A percentile compares a stretch with the other conserved stretches of the same genome.
These are phyloP conservation scores for Mycena indigotica DNA, from an alignment of 768 basidiomycete species.

Conservation along the genomic window DNA sequence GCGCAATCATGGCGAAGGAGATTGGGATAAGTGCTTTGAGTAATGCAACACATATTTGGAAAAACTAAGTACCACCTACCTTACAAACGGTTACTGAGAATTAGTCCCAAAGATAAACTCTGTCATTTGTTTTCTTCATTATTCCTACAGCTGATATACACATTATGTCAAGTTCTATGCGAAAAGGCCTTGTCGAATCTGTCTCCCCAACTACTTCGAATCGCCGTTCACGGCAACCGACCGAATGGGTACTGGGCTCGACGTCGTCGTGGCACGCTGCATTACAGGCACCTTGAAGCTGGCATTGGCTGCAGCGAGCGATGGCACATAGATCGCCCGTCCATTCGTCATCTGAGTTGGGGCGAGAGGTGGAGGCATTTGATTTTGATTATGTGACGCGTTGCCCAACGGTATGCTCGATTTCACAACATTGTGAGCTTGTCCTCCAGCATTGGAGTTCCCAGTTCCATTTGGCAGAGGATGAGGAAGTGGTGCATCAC, in stretches of 20 bases:
- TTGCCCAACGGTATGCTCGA: neutral
- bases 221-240: neutral
- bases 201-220: neutral
- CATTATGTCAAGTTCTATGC: neutral
- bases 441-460: neutral
- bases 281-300: neutral
- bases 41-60: too few relatives aligned
- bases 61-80: too few relatives aligned
- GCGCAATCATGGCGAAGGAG: slow-evolving; percentile 65
- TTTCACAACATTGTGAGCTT: neutral
- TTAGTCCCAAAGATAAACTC: too few relatives aligned
- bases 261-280: neutral
- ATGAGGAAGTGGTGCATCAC: neutral
- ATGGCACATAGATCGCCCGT: neutral
- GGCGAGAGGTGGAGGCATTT: neutral
- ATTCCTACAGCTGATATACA: too few relatives aligned
- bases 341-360: neutral
- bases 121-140: too few relatives aligned
- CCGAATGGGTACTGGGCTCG: neutral
- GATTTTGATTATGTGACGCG: neutral
- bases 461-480: neutral
- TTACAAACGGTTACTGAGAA: too few relatives aligned
- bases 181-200: neutral
- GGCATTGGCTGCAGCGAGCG: neutral
- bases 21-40: slow-evolving; percentile 69